Evolutionary conservation across 2,329 filamentous ascomycete genomes (phyloP), one percentile per base, ranked within the genome.

Genomic region (Colletotrichum trifolii): DNA sequence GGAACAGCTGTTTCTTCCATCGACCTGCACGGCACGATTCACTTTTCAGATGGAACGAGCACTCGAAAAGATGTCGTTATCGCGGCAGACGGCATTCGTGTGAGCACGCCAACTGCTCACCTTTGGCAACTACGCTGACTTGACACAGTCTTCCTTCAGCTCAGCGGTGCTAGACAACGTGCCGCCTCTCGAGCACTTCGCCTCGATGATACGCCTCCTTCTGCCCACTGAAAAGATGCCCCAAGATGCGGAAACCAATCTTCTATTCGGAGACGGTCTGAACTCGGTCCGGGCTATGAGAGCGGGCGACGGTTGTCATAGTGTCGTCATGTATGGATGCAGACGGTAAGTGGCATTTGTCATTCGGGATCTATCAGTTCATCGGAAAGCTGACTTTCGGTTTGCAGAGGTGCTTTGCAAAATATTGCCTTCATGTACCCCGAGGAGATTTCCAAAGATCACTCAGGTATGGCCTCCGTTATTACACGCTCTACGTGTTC

Each of bases 81-180:
- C 11, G 53, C 53, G 42, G 53, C 53, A 10, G 53, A 55, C 12
- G 53, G 53, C 10, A 55, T 55, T 15, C 53, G 53, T 8, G 53
- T 55, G 39, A 6, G 52, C 15, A 3, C 6, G n/a, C 6, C 10
- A n/a, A 13, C 11, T 11, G 5, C 17, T 1, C 13, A n/a, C 42
- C 15, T 13, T 45, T 2, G 7, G 42, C 42, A 15, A 6, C 42
- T n/a, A 2, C 15, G 7, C 5, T 12, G n/a, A 45, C 9, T 8
- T 8, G 12, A 12, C 10, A n/a, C 33, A 55, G 42, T 55, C 53
- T 15, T 38, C 53, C 33, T 55, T 55, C n/a, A 11, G 45, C 8
- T 55, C 53, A 13, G 9, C n/a, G 6, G 42, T 55, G 9, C 33
- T 46, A n/a, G 42, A 39, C 13, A 13, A 45, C 5, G 42, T 25